Conservation (phyloP, 2,329 filamentous ascomycete genomes). For the Ceratocystis smalleyi region DNA sequence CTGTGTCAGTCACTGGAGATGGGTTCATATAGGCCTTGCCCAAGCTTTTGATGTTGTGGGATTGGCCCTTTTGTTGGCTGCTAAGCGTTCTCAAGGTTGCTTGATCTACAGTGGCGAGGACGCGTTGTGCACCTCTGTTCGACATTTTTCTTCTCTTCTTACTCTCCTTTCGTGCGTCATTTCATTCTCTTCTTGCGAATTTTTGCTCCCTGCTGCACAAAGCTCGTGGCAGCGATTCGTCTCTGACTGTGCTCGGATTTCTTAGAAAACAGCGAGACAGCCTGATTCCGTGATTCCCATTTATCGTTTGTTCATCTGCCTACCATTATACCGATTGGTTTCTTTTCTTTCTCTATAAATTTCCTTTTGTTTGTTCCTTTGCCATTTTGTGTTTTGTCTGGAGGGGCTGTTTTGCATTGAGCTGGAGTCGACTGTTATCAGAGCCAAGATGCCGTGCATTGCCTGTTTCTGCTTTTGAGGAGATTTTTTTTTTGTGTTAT, state of each 20-base stretch:
- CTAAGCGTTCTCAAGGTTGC: not conserved
- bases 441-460: not conserved
- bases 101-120: not conserved
- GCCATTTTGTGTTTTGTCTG: not conserved
- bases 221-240: not conserved
- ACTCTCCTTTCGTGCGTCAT: not conserved
- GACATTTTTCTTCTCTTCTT: slow-evolving; percentile 1
- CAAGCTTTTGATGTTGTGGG: not conserved
- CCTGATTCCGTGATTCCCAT: slow-evolving; percentile 10
- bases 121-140: not conserved
- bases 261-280: not conserved
- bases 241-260: not conserved
- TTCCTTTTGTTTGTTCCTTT: slow-evolving; percentile 9
- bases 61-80: not conserved
- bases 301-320: slow-evolving; percentile 4
- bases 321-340: not conserved
- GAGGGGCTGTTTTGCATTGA: not conserved
- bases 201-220: not conserved
- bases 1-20: not conserved
- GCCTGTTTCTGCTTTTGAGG: not conserved
- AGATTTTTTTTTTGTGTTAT: too few species aligned
- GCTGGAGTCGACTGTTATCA: slow-evolving; percentile 6
- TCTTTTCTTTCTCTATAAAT: not conserved
- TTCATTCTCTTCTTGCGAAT: slow-evolving; percentile 2
- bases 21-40: slow-evolving; percentile 1